phyloP scores from a whole-genome alignment of 805 yeast genomes.

The Alloascoidea hylecoeti region DNA sequence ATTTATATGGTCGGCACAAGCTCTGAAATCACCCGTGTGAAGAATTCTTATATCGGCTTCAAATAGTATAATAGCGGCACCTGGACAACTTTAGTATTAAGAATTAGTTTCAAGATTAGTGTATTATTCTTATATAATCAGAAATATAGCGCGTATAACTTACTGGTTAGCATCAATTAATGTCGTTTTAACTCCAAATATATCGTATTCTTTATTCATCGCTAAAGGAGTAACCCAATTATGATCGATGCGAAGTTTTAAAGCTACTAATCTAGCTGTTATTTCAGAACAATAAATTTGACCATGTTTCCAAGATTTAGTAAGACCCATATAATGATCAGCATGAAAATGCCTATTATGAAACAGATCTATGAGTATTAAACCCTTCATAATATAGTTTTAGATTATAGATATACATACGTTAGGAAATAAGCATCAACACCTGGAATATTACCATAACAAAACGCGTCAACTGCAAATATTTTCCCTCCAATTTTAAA shows the following conservation, averaged over 20 bases:
- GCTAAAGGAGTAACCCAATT: constrained; percentile 25
- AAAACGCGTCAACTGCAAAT: constrained; percentile 23
- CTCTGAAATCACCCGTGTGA: constrained; percentile 93
- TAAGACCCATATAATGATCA: constrained; percentile 85
- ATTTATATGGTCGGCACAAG: constrained; percentile 36
- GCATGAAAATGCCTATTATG: constrained; percentile 79
- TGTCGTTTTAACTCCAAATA: constrained; percentile 37
- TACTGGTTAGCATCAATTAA: constrained; percentile 76
- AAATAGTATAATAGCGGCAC: constrained; percentile 72
- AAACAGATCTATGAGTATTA: too few species aligned
- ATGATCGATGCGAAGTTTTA: constrained; percentile 40
- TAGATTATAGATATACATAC: too few species aligned
- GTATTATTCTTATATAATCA: background rate
- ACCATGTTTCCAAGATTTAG: constrained; percentile 65
- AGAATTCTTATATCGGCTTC: constrained; percentile 31
- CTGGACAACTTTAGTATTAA: constrained; percentile 51
- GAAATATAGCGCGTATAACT: background rate
- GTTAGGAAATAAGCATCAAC: constrained; percentile 18
- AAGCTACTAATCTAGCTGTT: constrained; percentile 43
- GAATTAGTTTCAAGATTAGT: too few species aligned
- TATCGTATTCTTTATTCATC: constrained; percentile 23
- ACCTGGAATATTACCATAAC: constrained; percentile 17
- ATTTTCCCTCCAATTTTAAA: constrained; percentile 13
- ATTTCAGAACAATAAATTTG: constrained; percentile 58
- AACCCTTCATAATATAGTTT: too few species aligned